Conservation (phyloP, 2,329 filamentous ascomycete species). For the Colletotrichum godetiae region DNA sequence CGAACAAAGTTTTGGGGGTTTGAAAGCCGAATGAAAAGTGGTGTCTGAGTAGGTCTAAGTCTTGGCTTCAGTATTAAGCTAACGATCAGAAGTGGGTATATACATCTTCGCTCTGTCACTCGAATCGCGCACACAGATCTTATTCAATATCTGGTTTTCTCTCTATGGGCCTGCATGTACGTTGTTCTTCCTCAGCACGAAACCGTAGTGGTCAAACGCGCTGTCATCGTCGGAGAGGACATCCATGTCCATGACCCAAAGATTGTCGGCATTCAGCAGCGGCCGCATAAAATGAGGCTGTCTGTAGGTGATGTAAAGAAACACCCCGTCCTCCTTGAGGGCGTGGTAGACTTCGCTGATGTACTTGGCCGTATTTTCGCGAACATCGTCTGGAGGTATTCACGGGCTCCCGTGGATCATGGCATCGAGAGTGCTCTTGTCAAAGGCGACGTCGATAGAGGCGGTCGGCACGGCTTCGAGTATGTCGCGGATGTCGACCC, state of each 20-base stretch:
- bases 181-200: conserved; percentile 48
- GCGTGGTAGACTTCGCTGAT: conserved; percentile 62
- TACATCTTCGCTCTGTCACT: too few species aligned
- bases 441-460: conserved; percentile 66
- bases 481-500: conserved; percentile 64
- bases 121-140: rapidly evolving
- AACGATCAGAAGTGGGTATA: not conserved
- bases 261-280: conserved; percentile 50
- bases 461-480: conserved; percentile 45
- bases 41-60: not conserved
- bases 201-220: conserved; percentile 62
- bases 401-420: conserved; percentile 67
- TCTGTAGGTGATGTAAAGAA: conserved; percentile 65
- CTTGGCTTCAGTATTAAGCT: not conserved
- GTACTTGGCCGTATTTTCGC: conserved; percentile 59
- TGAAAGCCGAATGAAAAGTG: conserved; percentile 4
- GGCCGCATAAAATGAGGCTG: conserved; percentile 66
- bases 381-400: conserved; percentile 61
- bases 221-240: conserved; percentile 50
- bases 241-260: conserved; percentile 58
- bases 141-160: not conserved
- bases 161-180: not conserved
- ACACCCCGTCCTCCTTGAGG: conserved; percentile 58
- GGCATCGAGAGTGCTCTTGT: conserved; percentile 66
- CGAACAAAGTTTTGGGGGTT: conserved; percentile 59